Percentiles rank a stretch among this genome's conserved stretches.
phyloP scores from a whole-genome alignment of 1,284 basidiomycete genomes.

The Cutaneotrichosporon arboriforme region DNA sequence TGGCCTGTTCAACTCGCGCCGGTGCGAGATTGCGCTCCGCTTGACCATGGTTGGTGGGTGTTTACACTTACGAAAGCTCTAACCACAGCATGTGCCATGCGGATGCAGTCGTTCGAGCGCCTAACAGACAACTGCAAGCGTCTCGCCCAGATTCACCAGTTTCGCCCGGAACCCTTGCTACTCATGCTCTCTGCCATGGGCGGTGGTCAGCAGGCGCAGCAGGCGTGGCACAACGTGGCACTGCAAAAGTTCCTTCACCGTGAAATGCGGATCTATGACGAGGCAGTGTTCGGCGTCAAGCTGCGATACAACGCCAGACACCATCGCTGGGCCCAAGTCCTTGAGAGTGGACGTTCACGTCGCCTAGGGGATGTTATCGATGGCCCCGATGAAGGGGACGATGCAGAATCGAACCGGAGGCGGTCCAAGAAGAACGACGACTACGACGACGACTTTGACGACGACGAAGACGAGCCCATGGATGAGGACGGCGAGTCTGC shows the following conservation, averaged over 20 bases:
- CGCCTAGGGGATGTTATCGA: constrained; percentile 21
- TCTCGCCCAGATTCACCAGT: constrained; percentile 66
- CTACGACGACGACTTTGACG: constrained; percentile 5
- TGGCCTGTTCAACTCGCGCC: constrained; percentile 64
- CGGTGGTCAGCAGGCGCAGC: constrained; percentile 60
- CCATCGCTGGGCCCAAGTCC: constrained; percentile 41
- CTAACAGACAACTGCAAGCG: constrained; percentile 56
- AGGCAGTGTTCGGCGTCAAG: constrained; percentile 59
- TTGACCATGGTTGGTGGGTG: constrained; percentile 64
- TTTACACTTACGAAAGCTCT: background rate
- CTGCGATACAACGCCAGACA: constrained; percentile 18
- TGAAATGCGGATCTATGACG: constrained; percentile 64
- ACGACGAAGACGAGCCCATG: constrained; percentile 18
- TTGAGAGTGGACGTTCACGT: constrained; percentile 19
- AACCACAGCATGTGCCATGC: constrained; percentile 62
- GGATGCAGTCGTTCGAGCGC: constrained; percentile 55
- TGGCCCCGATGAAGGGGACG: constrained; percentile 9
- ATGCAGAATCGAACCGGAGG: background rate
- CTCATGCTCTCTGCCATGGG: constrained; percentile 63
- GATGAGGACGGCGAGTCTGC: constrained; percentile 14
- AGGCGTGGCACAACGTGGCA: constrained; percentile 66
- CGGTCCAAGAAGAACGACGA: constrained; percentile 9
- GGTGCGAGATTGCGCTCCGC: constrained; percentile 64
- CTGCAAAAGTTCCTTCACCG: constrained; percentile 74
- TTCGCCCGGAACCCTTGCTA: constrained; percentile 59